A percentile compares a stretch with the other conserved stretches of the same genome.
phyloP scores from a whole-genome alignment of 805 yeast species.

The Kuraishia molischiana region DNA sequence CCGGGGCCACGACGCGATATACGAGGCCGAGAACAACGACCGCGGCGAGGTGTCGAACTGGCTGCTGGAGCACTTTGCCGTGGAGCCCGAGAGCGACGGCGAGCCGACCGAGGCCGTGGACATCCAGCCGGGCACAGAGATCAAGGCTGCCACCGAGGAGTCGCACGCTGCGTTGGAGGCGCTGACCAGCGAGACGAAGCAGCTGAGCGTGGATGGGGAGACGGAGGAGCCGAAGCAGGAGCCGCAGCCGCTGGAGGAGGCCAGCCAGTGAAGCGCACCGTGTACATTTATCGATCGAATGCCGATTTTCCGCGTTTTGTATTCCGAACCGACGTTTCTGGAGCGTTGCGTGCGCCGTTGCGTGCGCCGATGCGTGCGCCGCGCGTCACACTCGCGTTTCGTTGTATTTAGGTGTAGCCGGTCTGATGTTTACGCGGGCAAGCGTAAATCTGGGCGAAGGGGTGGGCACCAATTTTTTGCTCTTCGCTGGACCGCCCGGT shows the following conservation, averaged over 20 bases:
- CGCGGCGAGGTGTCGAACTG: conserved; percentile 71
- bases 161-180: conserved; percentile 21
- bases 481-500: no score
- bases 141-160: conserved; percentile 37
- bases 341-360: no score
- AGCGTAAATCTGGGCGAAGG: no score
- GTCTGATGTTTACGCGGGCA: no score
- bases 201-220: neutral
- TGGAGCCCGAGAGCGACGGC: conserved; percentile 48
- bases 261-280: no score
- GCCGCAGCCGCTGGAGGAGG: no score
- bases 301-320: neutral
- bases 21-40: conserved; percentile 77
- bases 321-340: no score
- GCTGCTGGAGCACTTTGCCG: conserved; percentile 62
- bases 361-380: no score
- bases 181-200: conserved; percentile 17
- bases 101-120: conserved; percentile 29
- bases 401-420: no score
- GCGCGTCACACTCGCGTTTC: no score
- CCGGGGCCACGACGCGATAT: conserved; percentile 75
- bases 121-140: conserved; percentile 40
- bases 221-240: no score
- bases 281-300: neutral
- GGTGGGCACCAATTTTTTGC: no score